Percentiles rank a stretch among this genome's conserved stretches.
Conservation (phyloP, 108 stramenopile genomes). For the Pseudonitzschia multistriata region DNA sequence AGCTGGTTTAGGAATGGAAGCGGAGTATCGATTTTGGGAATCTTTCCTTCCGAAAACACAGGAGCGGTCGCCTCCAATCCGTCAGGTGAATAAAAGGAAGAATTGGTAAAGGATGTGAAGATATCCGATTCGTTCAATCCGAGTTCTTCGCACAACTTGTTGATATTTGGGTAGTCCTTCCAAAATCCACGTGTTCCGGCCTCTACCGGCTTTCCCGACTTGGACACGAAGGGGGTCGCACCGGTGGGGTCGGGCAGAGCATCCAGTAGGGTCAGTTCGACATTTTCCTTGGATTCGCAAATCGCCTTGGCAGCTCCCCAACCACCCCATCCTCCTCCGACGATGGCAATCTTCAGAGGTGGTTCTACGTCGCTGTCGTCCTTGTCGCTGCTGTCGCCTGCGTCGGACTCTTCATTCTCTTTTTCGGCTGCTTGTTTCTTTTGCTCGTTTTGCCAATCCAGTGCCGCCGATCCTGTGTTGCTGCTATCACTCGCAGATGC, state of each 20-base stretch:
- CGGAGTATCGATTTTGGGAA: conserved; percentile 32
- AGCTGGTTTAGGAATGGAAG: conserved; percentile 33
- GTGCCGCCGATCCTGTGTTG: conserved; percentile 12
- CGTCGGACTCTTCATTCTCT: background rate
- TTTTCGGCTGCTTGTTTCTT: background rate
- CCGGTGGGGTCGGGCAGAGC: conserved; percentile 84
- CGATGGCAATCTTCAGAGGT: conserved; percentile 65
- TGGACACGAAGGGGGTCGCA: conserved; percentile 63
- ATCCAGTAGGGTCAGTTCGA: conserved; percentile 81
- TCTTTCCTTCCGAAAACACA: conserved; percentile 66
- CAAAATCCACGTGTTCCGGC: conserved; percentile 91
- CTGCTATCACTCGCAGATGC: background rate
- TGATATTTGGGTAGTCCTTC: conserved; percentile 96
- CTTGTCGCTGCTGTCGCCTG: background rate
- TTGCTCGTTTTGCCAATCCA: conserved; percentile 19
- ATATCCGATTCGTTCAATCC: conserved; percentile 64
- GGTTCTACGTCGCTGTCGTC: background rate
- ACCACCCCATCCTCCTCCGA: conserved; percentile 94
- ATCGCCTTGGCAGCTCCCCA: conserved; percentile 93
- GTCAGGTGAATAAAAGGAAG: conserved; percentile 90
- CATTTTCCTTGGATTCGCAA: conserved; percentile 58
- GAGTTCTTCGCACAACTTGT: conserved; percentile 67
- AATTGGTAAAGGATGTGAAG: conserved; percentile 89
- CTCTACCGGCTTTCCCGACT: conserved; percentile 79
- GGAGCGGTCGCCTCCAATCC: conserved; percentile 91